Evolutionary conservation across 2,329 filamentous ascomycete genomes (phyloP).

Genomic region (Ophiostoma quercus): DNA sequence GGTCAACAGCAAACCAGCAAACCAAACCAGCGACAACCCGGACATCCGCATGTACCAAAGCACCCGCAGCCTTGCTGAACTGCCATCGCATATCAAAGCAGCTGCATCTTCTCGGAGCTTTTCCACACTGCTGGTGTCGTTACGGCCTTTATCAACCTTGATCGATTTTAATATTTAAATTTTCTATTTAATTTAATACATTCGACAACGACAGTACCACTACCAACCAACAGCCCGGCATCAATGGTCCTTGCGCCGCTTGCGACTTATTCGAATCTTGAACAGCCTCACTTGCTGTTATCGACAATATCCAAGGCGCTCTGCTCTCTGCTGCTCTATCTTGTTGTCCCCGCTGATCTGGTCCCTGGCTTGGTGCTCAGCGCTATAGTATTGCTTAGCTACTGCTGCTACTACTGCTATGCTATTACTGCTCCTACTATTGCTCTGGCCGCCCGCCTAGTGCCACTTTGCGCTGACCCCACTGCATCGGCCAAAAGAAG

Average conservation of each 20-base stretch:
- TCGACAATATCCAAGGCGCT: not conserved
- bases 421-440: not conserved
- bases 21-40: not conserved
- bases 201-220: not conserved
- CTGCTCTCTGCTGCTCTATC: not conserved
- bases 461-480: constrained; percentile 26
- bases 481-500: constrained; percentile 27
- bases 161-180: not conserved
- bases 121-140: not conserved
- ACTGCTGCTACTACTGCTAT: too few species aligned
- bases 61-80: not conserved
- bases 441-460: constrained; percentile 21
- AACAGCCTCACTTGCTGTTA: not conserved
- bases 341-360: not conserved
- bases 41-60: not conserved
- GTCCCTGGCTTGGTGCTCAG: constrained; percentile 6
- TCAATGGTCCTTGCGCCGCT: not conserved
- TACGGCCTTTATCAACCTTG: not conserved
- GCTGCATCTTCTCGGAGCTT: not conserved
- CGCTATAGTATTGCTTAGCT: not conserved
- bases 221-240: too few species aligned
- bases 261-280: too few species aligned
- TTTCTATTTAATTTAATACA: not conserved
- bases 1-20: too few species aligned
- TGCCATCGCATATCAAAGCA: not conserved